Base-by-base conservation (phyloP, 257 asterid species). In the Solanum medicagineum region DNA sequence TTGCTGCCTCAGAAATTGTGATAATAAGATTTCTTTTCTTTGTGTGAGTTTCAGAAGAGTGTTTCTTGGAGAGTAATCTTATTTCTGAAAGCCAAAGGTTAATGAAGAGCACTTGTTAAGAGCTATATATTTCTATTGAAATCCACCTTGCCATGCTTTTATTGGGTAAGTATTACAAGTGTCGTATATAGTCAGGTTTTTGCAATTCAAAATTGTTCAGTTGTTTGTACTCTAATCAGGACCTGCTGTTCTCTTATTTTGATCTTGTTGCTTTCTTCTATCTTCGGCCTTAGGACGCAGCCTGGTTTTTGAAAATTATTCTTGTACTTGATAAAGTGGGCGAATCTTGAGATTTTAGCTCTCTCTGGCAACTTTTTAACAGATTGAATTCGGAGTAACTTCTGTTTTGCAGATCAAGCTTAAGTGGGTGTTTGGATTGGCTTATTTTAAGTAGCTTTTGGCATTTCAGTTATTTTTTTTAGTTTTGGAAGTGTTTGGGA, bases 281-380 rank as follows among this genome's bases (percentile, higher is more conserved):
- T 49, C 44, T 24, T 75, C 24, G 42, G 62, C 44, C 62, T 75
- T 75, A 22, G 15, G 36, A 47, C 24, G 81, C 7, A 47, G 40
- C 20, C 53, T 65, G 42, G 20, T 65, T 12, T 65, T 12, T 2
- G 19, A 24, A 26, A 65, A 26, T 7, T 65, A 65, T 65, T 65
- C 20, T 26, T 65, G 26, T 22, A 36, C 71, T 65, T 65, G 44
- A 65, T 26, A 22, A 60, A 8, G 8, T 20, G 26, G 79, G 87
- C 71, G 85, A 88, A 87, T 86, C 96, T 96, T 59, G 88, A 91
- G 77, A 85, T 69, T 15, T 55, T 92, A 42, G 93, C 60, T 86
- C 89, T 94, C 22, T 88, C 93, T 22, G 90, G 83, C 26, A 96
- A 94, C 47, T 81, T 57, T 54, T 86, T 96, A 88, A 86, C 93